Percentiles rank a stretch among this genome's conserved stretches.
Conservation (phyloP, 1,284 basidiomycete species). For the Volvariella surrecta region DNA sequence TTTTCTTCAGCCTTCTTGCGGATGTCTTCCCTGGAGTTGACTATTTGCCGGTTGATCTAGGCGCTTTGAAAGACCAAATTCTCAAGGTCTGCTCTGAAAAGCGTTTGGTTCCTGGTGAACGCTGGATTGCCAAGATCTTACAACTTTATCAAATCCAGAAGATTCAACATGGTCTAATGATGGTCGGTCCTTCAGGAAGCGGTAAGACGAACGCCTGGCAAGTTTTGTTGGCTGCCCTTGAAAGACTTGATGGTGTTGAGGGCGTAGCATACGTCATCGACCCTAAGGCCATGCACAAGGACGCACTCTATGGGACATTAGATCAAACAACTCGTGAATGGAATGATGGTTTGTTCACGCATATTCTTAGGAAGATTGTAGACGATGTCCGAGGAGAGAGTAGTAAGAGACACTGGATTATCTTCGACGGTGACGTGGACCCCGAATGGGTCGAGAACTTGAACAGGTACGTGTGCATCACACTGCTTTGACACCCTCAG, state of each 20-base stretch:
- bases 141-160: constrained; percentile 99
- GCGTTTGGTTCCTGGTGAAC: constrained; percentile 78
- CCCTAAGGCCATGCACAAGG: constrained; percentile 98
- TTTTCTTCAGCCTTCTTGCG: constrained; percentile 64
- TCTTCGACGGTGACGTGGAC: constrained; percentile 99
- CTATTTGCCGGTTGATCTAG: constrained; percentile 85
- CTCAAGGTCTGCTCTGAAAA: constrained; percentile 82
- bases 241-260: constrained; percentile 87
- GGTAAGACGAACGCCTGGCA: constrained; percentile 99
- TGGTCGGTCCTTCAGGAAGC: constrained; percentile 96
- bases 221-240: constrained; percentile 85
- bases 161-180: constrained; percentile 99
- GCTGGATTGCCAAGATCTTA: constrained; percentile 93
- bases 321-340: constrained; percentile 98
- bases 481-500: background rate
- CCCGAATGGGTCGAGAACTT: constrained; percentile 99
- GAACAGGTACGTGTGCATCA: constrained; percentile 71
- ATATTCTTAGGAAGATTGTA: constrained; percentile 95
- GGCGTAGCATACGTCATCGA: constrained; percentile 97
- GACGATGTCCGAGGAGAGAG: constrained; percentile 99
- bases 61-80: constrained; percentile 80
- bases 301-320: constrained; percentile 94
- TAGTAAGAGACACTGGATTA: constrained; percentile 96
- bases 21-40: constrained; percentile 98
- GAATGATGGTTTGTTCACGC: constrained; percentile 99